Evolutionary conservation across 140 eudicot genomes (phyloP).

Genomic region (Bidens hawaiensis): DNA sequence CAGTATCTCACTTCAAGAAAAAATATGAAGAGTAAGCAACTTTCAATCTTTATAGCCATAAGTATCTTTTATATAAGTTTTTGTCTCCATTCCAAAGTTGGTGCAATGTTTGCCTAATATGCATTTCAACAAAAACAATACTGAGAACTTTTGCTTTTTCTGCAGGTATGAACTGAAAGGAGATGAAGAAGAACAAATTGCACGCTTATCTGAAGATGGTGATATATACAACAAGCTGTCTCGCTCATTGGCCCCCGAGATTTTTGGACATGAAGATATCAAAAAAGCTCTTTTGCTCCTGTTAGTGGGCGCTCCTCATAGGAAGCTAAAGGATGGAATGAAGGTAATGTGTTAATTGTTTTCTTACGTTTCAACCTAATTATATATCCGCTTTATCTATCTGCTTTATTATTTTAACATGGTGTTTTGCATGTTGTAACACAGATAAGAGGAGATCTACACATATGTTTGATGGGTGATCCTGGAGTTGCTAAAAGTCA

Average conservation of each 20-base stretch:
- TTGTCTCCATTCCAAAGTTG: background rate
- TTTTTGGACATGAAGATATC: constrained; percentile 94
- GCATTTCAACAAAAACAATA: background rate
- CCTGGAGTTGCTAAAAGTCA: constrained; percentile 99
- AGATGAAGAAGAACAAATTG: constrained; percentile 88
- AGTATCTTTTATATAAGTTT: background rate
- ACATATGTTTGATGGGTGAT: constrained; percentile 96
- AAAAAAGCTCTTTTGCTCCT: constrained; percentile 92
- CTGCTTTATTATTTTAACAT: background rate
- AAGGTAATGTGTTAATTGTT: constrained; percentile 45
- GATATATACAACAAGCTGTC: constrained; percentile 89
- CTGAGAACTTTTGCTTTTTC: background rate
- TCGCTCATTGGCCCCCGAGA: constrained; percentile 97
- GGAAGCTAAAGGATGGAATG: constrained; percentile 94
- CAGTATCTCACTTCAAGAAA: constrained; percentile 86
- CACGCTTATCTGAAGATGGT: constrained; percentile 94
- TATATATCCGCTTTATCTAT: too few relatives aligned
- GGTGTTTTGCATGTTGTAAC: constrained; percentile 5
- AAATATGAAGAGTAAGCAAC: constrained; percentile 95
- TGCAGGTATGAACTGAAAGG: constrained; percentile 80
- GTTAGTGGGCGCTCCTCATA: constrained; percentile 94
- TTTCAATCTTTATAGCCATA: background rate
- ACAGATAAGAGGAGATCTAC: constrained; percentile 97
- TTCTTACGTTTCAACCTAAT: background rate
- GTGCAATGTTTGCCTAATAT: background rate